Conservation (phyloP, 73 alveolate genomes). For the Uronychia setigera region DNA sequence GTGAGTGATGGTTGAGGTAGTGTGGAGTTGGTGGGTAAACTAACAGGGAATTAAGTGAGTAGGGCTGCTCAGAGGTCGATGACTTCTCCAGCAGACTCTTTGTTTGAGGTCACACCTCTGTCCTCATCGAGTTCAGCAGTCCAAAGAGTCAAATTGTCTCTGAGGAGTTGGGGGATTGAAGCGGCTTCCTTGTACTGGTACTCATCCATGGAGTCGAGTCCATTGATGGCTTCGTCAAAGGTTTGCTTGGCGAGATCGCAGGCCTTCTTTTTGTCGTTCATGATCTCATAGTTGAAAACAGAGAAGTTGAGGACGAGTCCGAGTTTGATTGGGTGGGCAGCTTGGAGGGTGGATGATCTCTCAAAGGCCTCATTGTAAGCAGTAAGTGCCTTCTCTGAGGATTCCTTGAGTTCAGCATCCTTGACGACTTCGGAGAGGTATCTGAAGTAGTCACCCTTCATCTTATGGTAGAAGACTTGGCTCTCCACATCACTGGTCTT, state of each 20-base stretch:
- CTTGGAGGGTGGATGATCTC: constrained; percentile 25
- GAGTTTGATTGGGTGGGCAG: constrained; percentile 36
- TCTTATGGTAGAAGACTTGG: constrained; percentile 39
- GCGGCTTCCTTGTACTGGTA: constrained; percentile 60
- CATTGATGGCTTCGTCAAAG: constrained; percentile 60
- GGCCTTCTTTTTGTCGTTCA: neutral
- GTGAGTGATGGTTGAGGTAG: no score
- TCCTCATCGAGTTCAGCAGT: constrained; percentile 31
- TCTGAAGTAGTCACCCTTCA: constrained; percentile 57
- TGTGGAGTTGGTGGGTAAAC: no score
- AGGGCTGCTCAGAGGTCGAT: no score
- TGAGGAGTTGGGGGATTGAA: constrained; percentile 46
- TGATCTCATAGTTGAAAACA: constrained; percentile 40
- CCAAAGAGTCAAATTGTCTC: constrained; percentile 65
- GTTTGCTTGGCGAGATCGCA: constrained; percentile 19
- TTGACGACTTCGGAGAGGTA: constrained; percentile 37
- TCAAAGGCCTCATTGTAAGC: constrained; percentile 51
- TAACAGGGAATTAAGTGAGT: no score
- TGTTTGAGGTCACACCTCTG: no score
- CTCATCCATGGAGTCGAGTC: constrained; percentile 57
- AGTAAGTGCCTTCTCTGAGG: constrained; percentile 37
- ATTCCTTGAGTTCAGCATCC: constrained; percentile 8
- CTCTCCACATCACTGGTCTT: constrained; percentile 69
- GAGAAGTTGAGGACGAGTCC: constrained; percentile 20
- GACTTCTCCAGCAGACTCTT: no score